These are phyloP conservation scores for Diaporthe sp. DNA, from an alignment of 2,329 filamentous ascomycete genomes.

Conservation along the genomic window DNA sequence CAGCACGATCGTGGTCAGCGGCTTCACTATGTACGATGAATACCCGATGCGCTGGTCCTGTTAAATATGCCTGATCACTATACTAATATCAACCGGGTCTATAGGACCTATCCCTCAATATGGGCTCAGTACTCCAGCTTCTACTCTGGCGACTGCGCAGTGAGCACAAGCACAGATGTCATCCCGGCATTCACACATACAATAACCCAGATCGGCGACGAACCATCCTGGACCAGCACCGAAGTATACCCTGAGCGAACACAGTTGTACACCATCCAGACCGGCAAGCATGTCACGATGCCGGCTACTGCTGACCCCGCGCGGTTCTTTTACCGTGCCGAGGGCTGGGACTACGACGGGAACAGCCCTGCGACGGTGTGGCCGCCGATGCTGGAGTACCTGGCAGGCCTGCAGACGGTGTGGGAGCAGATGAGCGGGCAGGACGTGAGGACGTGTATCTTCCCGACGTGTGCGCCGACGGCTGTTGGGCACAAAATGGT, in stretches of 20 bases:
- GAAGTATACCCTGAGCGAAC: background rate
- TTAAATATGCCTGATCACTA: too few relatives aligned
- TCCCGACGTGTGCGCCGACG: conserved; percentile 1
- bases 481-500: conserved; percentile 9
- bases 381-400: conserved; percentile 5
- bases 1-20: conserved; percentile 9
- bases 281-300: background rate
- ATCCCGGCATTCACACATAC: background rate
- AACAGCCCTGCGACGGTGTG: background rate
- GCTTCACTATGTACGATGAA: conserved; percentile 22
- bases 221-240: conserved; percentile 7
- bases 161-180: conserved; percentile 1
- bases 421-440: background rate
- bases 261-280: background rate
- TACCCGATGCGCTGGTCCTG: background rate
- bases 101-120: conserved; percentile 4
- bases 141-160: conserved; percentile 7
- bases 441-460: conserved; percentile 7
- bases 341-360: conserved; percentile 8
- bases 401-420: conserved; percentile 1
- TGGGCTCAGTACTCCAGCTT: conserved; percentile 20
- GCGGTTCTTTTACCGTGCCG: background rate
- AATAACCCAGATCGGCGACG: background rate
- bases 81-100: background rate
- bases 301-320: conserved; percentile 1